phyloP scores from a whole-genome alignment of 2,329 filamentous ascomycete species.

The Ophidiomyces ophidiicola region DNA sequence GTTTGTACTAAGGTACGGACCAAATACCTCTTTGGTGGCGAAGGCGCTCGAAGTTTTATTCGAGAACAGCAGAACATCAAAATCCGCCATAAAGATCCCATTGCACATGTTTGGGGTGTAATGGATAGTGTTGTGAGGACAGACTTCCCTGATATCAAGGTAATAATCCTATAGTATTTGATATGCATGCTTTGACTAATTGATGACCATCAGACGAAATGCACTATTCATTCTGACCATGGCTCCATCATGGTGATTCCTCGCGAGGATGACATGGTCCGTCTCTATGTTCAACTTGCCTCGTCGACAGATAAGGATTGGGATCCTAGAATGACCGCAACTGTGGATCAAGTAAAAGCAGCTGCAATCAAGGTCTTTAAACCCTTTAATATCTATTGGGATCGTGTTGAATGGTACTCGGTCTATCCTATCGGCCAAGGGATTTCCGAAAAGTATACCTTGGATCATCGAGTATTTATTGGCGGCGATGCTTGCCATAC shows the following conservation, averaged over 20 bases:
- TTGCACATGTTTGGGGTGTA: constrained; percentile 64
- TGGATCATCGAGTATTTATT: constrained; percentile 55
- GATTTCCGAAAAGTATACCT: constrained; percentile 51
- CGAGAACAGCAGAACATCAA: constrained; percentile 41
- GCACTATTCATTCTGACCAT: constrained; percentile 60
- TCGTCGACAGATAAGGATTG: constrained; percentile 50
- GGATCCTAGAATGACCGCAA: constrained; percentile 49
- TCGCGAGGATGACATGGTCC: constrained; percentile 46
- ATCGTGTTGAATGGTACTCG: constrained; percentile 54
- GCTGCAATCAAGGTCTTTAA: constrained; percentile 47
- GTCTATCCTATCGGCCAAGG: constrained; percentile 55
- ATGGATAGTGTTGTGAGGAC: constrained; percentile 63
- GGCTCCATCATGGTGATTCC: constrained; percentile 79
- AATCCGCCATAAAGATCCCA: constrained; percentile 55
- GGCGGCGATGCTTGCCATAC: constrained; percentile 54
- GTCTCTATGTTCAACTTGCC: constrained; percentile 46
- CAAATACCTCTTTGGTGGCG: constrained; percentile 60
- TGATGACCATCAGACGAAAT: constrained; percentile 30
- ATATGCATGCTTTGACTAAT: constrained; percentile 42
- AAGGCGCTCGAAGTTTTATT: constrained; percentile 56
- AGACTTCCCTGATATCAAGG: constrained; percentile 67
- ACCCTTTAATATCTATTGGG: constrained; percentile 51
- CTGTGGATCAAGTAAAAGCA: constrained; percentile 47
- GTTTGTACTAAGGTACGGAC: constrained; percentile 41
- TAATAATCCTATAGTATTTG: constrained; percentile 65